A percentile compares a stretch with the other conserved stretches of the same genome.
These are phyloP conservation scores for Akebia trifoliata DNA, from an alignment of 164 flowering plant genomes.

Conservation along the genomic window DNA sequence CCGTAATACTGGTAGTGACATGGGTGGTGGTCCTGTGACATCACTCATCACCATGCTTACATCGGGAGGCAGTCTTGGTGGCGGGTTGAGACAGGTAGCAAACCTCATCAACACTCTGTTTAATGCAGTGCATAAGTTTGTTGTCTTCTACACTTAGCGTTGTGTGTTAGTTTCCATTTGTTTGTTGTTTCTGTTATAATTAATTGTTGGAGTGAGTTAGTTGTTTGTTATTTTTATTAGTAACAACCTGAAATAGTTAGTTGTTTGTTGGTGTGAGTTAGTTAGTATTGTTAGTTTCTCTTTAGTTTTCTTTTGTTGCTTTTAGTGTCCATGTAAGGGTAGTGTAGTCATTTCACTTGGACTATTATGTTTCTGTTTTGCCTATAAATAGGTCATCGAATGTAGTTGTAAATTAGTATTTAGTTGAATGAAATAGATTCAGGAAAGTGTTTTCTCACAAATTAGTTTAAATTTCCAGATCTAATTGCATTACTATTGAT, in stretches of 20 bases:
- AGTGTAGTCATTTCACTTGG: too few species aligned
- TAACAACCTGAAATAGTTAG: slow-evolving; percentile 36
- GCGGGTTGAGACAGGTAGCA: slow-evolving; percentile 68
- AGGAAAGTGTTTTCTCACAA: too few species aligned
- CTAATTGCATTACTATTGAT: too few species aligned
- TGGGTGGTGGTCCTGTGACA: slow-evolving; percentile 54
- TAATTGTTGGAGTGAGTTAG: too few species aligned
- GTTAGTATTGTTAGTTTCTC: too few species aligned
- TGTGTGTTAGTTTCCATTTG: too few species aligned
- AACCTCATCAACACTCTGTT: slow-evolving; percentile 10
- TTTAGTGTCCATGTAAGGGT: too few species aligned
- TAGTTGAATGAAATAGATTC: slow-evolving; percentile 36
- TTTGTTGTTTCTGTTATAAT: too few species aligned
- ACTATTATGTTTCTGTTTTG: slow-evolving; percentile 9
- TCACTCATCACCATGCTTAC: slow-evolving; percentile 66
- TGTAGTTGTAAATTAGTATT: slow-evolving; percentile 32
- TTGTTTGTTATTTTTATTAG: too few species aligned
- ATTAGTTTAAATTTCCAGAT: too few species aligned
- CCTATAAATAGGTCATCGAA: not conserved
- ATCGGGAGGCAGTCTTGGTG: slow-evolving; percentile 55
- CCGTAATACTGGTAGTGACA: slow-evolving; percentile 36
- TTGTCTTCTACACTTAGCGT: too few species aligned
- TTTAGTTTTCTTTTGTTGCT: too few species aligned
- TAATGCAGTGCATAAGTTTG: slow-evolving; percentile 34
- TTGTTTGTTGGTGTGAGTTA: slow-evolving; percentile 42